phyloP scores from a whole-genome alignment of 2,329 filamentous ascomycete genomes.

The Cladophialophora psammophila region DNA sequence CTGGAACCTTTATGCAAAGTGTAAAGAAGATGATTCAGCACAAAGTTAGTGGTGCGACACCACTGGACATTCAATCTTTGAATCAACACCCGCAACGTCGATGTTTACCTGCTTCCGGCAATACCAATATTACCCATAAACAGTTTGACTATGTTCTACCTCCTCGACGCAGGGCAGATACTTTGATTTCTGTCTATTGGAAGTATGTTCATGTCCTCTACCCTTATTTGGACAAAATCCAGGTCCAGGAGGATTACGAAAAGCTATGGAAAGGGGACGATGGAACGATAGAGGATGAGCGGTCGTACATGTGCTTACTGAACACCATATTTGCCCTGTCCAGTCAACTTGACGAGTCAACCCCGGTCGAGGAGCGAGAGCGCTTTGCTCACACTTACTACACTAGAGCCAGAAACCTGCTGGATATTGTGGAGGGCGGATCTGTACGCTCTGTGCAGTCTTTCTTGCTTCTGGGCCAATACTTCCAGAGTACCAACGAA shows the following conservation, averaged over 20 bases:
- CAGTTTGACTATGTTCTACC: slow-evolving; percentile 52
- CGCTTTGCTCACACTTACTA: slow-evolving; percentile 54
- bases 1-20: slow-evolving; percentile 57
- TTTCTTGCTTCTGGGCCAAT: slow-evolving; percentile 57
- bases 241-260: slow-evolving; percentile 51
- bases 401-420: slow-evolving; percentile 51
- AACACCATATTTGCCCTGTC: slow-evolving; percentile 59
- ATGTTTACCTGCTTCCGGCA: neutral
- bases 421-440: slow-evolving; percentile 54
- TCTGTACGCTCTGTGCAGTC: slow-evolving; percentile 57
- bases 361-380: slow-evolving; percentile 51
- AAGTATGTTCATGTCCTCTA: slow-evolving; percentile 57
- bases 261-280: slow-evolving; percentile 51
- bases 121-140: slow-evolving; percentile 30
- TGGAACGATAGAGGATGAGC: slow-evolving; percentile 49
- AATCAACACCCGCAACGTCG: neutral
- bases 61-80: slow-evolving; percentile 46
- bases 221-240: slow-evolving; percentile 52
- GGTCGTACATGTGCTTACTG: slow-evolving; percentile 54
- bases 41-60: slow-evolving; percentile 43
- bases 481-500: slow-evolving; percentile 58
- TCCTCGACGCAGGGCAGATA: slow-evolving; percentile 55
- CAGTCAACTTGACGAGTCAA: slow-evolving; percentile 54
- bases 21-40: slow-evolving; percentile 46
- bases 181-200: slow-evolving; percentile 57